Base-by-base conservation (phyloP, 257 asterid species). In the Perilla frutescens region DNA sequence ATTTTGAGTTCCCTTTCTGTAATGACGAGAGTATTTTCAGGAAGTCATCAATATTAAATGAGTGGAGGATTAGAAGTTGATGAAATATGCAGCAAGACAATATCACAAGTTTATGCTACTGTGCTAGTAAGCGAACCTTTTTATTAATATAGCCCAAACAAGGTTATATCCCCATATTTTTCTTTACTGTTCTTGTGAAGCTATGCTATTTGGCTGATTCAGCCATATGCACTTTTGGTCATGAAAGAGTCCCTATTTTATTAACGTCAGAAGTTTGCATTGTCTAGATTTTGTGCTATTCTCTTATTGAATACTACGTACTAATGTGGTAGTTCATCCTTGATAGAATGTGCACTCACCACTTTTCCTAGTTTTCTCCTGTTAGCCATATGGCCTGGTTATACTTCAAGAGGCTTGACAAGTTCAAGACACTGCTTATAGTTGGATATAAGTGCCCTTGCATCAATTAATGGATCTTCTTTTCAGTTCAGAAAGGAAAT, bases 1-100 rank as follows among this genome's bases (percentile, higher is more conserved):
- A 76, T 32, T 67, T 71, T 20, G 14, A 72, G 45, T 48, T 72
- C 77, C 45, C 37, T 84, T 62, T 57, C 43, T 63, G 63, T 50
- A 40, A 29, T 29, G 12, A 74, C 48, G 66, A 63, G 43, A 8
- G 65, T 48, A 41, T 65, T 53, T 12, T 9, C 14, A 76, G 43
- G 53, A 75, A 11, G 62, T 49, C 49, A n/a, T 40, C 48, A 34
- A 20, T 61, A 65, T 40, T 53, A 66, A 41, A 70, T 11, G 54
- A 66, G 48, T 51, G 48, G 55, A 68, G 62, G 49, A 34, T 64
- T 8, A 32, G 14, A 41, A 44, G 62, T 36, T 26, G 68, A 15
- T 40, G 29, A 37, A 44, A 61, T 60, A 32, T 44, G 56, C 68
- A n/a, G 65, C 5, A 39, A 39, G 6, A n/a, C 26, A 0, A 14